Percentiles rank a stretch among this genome's conserved stretches.
Conservation (phyloP, 2,329 filamentous ascomycete genomes). For the Alternaria infectoria region DNA sequence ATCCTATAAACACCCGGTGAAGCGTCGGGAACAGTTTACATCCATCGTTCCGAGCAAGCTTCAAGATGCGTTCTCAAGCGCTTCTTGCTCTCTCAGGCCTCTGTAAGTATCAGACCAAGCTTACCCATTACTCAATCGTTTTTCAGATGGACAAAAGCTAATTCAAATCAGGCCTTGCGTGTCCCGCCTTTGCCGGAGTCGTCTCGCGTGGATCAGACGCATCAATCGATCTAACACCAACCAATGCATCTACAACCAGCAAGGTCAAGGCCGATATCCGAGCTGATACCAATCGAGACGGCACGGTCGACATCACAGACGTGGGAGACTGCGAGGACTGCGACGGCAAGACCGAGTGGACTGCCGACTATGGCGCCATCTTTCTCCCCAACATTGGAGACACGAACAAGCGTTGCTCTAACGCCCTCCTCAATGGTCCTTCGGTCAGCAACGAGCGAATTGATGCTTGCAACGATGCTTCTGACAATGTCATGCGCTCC, state of each 20-base stretch:
- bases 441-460: slow-evolving; percentile 34
- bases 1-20: not conserved
- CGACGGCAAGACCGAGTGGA: slow-evolving; percentile 31
- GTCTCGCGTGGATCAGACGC: not conserved
- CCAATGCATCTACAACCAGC: not conserved
- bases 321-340: slow-evolving; percentile 18
- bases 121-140: not conserved
- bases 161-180: not conserved
- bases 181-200: not conserved
- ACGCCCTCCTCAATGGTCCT: not conserved
- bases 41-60: not conserved
- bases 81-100: not conserved
- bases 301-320: slow-evolving; percentile 33
- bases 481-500: slow-evolving; percentile 40
- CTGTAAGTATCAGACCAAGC: not conserved
- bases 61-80: not conserved
- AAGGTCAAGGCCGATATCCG: slow-evolving; percentile 26
- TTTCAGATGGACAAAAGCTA: not conserved
- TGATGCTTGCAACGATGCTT: slow-evolving; percentile 47
- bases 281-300: slow-evolving; percentile 51
- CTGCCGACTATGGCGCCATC: slow-evolving; percentile 35
- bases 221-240: not conserved
- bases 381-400: slow-evolving; percentile 50
- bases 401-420: slow-evolving; percentile 39
- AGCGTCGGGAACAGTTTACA: not conserved